Percentiles rank a stretch among this genome's conserved stretches.
phyloP scores from a whole-genome alignment of 2,329 filamentous ascomycete species.

The Clarireedia monteithiana region DNA sequence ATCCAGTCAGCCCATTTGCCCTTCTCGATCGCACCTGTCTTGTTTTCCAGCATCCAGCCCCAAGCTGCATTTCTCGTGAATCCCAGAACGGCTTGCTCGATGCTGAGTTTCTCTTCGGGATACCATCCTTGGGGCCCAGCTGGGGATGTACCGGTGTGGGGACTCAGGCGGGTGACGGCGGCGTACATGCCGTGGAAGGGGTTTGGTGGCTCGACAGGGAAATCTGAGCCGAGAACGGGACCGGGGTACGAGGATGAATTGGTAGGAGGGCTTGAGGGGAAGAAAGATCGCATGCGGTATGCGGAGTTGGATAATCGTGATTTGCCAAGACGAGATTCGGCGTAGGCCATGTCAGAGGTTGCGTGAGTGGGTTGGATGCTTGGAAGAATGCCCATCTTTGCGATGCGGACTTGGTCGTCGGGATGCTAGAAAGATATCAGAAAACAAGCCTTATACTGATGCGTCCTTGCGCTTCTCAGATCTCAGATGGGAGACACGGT shows the following conservation, averaged over 20 bases:
- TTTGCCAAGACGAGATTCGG: slow-evolving; percentile 49
- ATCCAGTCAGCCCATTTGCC: slow-evolving; percentile 64
- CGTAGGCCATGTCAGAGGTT: slow-evolving; percentile 64
- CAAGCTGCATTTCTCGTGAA: slow-evolving; percentile 54
- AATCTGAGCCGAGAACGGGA: slow-evolving; percentile 59
- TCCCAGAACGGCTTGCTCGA: slow-evolving; percentile 52
- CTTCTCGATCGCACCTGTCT: slow-evolving; percentile 49
- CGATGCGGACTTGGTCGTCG: slow-evolving; percentile 53
- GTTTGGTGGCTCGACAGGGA: slow-evolving; percentile 62
- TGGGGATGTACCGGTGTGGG: slow-evolving; percentile 44
- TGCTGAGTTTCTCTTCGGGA: slow-evolving; percentile 46
- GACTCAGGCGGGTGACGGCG: slow-evolving; percentile 53
- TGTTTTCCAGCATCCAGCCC: slow-evolving; percentile 50
- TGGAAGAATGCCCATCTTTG: slow-evolving; percentile 52
- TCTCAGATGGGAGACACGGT: background rate
- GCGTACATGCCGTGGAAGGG: slow-evolving; percentile 64
- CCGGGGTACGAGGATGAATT: slow-evolving; percentile 16
- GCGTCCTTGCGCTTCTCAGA: too few relatives aligned
- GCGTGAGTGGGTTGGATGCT: slow-evolving; percentile 64
- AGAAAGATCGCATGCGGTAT: slow-evolving; percentile 58
- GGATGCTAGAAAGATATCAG: slow-evolving; percentile 36
- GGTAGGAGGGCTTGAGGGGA: slow-evolving; percentile 32
- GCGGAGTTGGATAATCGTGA: slow-evolving; percentile 47
- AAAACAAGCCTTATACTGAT: too few relatives aligned
- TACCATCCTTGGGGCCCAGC: slow-evolving; percentile 49